A percentile compares a stretch with the other conserved stretches of the same genome.
phyloP scores from a whole-genome alignment of 2,329 filamentous ascomycete genomes.

The Tolypocladium guangdongense region DNA sequence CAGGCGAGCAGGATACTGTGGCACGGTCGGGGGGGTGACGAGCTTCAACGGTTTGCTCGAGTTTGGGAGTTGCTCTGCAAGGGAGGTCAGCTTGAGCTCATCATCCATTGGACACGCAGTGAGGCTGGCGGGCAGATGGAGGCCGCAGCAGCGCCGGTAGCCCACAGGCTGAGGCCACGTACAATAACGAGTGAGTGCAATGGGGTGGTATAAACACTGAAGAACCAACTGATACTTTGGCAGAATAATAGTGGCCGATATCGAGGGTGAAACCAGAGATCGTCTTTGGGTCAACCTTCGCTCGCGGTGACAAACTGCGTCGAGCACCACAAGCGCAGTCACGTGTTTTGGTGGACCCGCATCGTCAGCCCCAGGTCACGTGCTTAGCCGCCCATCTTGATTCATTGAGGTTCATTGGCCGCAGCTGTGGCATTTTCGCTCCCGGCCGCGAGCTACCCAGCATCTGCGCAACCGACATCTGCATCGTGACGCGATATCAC shows the following conservation, averaged over 20 bases:
- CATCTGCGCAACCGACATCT: background rate
- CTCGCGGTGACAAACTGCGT: conserved; percentile 11
- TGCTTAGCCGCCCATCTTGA: background rate
- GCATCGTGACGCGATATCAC: background rate
- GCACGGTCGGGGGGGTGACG: conserved; percentile 1
- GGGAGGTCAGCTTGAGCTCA: conserved; percentile 5
- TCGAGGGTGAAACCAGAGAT: conserved; percentile 12
- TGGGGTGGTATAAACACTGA: conserved; percentile 21
- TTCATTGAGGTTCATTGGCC: background rate
- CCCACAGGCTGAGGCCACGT: conserved; percentile 8
- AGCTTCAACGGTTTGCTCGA: conserved; percentile 10
- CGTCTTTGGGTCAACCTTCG: conserved; percentile 7
- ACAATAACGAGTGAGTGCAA: conserved; percentile 24
- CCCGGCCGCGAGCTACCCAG: too few species aligned
- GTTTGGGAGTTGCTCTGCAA: conserved; percentile 13
- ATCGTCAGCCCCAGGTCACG: background rate
- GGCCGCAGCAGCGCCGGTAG: background rate
- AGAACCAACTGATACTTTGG: conserved; percentile 27
- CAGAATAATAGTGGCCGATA: conserved; percentile 27
- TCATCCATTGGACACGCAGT: background rate
- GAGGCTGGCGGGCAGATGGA: background rate
- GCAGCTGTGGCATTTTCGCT: background rate
- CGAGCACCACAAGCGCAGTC: background rate
- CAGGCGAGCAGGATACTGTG: background rate
- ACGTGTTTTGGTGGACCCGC: background rate